Evolutionary conservation across 768 basidiomycete species (phyloP).

Genomic region (Mrakia hoshinonis): DNA sequence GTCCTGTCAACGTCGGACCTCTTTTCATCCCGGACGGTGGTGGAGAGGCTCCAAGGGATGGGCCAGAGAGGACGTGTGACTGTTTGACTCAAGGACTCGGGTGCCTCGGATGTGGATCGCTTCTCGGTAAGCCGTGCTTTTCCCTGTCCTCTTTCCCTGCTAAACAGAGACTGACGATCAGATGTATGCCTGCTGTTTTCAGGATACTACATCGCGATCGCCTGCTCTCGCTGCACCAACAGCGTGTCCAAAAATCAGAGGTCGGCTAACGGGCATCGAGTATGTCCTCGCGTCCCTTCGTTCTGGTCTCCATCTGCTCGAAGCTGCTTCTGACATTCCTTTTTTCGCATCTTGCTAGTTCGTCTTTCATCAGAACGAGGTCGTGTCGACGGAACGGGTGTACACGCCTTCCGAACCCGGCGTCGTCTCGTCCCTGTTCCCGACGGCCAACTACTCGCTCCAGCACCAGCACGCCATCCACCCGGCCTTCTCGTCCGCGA

Average conservation of each 20-base stretch:
- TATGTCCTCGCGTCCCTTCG: not conserved
- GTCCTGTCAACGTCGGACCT: constrained; percentile 51
- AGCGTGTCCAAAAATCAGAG: constrained; percentile 47
- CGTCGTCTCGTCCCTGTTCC: not conserved
- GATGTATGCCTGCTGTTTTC: constrained; percentile 34
- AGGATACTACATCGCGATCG: constrained; percentile 31
- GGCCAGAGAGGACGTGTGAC: constrained; percentile 59
- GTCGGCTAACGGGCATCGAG: constrained; percentile 24
- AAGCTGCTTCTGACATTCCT: constrained; percentile 44
- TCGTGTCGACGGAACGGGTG: constrained; percentile 58
- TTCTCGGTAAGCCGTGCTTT: constrained; percentile 38
- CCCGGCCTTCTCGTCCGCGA: not conserved
- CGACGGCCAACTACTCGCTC: not conserved
- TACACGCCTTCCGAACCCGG: constrained; percentile 41
- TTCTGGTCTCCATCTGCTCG: not conserved
- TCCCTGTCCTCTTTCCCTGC: constrained; percentile 18
- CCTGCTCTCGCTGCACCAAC: constrained; percentile 62
- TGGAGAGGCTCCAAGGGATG: constrained; percentile 5
- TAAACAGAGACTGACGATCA: constrained; percentile 10
- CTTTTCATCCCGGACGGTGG: constrained; percentile 32
- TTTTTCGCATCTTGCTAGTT: constrained; percentile 48
- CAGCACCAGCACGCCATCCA: not conserved
- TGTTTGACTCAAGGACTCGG: constrained; percentile 74
- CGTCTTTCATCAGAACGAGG: constrained; percentile 71
- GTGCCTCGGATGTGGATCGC: constrained; percentile 66